Base-by-base conservation (phyloP, 2,329 filamentous ascomycete genomes). In the Thielaviopsis punctulata region DNA sequence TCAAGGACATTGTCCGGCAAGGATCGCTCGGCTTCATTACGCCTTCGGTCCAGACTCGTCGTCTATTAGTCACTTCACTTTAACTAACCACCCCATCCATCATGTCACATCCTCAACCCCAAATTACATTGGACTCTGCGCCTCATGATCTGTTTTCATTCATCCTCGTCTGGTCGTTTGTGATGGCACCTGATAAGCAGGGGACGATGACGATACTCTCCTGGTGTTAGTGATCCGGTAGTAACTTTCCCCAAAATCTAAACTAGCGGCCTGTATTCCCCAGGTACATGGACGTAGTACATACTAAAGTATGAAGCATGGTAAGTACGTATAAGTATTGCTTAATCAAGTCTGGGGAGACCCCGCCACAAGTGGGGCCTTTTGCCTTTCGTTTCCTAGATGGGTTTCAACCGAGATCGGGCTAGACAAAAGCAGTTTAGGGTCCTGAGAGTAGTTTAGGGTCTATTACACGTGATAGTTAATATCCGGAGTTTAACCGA, bases 401-500 rank as follows among this genome's bases (percentile, higher is more conserved):
- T 3, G 27, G 27, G 27, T 3, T 33, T 33, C 9, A 13, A 36
- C 3, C 10, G 30, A 36, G 15, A 33, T 33, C 27, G 27, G 27
- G 27, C 25, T 27, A 10, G 5, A 27, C 25, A 27, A 27, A 27
- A 27, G 9, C 8, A 8, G 10, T 4, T 33, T 36, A 36, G 30
- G 30, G 12, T 6, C 2, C 13, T n/a, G n/a, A 33, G 30, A 15
- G 30, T 36, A 15, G 1, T 2, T n/a, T 36, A 36, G 30, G 30
- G 30, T 36, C 13, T n/a, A 3, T 12, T 1, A 15, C 30, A 36
- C 30, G n/a, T 36, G 30, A 36, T 9, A 36, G 4, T 5, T 12
- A 36, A 23, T 24, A 23, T 22, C 45, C 51, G 44, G 12, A 4
- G 2, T 46, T 50, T 53, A 53, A 27, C 47, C 51, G 43, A 12